These are phyloP conservation scores for Colletotrichum gloeosporioides DNA, from an alignment of 2,329 filamentous ascomycete genomes.

Conservation along the genomic window DNA sequence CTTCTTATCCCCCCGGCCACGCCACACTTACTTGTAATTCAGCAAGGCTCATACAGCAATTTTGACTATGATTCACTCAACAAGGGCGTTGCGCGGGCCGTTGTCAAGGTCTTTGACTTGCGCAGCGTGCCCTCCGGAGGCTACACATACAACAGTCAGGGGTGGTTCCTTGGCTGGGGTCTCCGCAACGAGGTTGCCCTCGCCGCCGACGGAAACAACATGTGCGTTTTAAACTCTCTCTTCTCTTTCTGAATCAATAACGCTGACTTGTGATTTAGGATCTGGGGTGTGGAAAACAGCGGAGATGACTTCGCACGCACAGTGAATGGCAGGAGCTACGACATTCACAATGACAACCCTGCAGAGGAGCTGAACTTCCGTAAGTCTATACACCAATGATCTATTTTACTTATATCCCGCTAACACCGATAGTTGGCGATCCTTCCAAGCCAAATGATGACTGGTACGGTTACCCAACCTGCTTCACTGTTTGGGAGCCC, in stretches of 20 bases:
- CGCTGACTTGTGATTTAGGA: constrained; percentile 17
- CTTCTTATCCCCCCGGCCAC: constrained; percentile 38
- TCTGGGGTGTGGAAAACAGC: constrained; percentile 58
- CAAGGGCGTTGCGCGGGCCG: constrained; percentile 38
- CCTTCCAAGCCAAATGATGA: constrained; percentile 30
- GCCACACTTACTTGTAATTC: constrained; percentile 42
- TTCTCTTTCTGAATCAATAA: not conserved
- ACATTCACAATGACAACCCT: constrained; percentile 66
- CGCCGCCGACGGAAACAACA: constrained; percentile 48
- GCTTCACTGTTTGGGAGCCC: constrained; percentile 61
- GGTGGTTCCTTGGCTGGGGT: constrained; percentile 44
- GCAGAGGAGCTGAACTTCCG: constrained; percentile 71
- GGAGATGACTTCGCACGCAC: constrained; percentile 58
- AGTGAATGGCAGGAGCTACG: constrained; percentile 46
- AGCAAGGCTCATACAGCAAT: constrained; percentile 43
- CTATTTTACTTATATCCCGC: not conserved
- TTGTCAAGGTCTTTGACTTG: constrained; percentile 49
- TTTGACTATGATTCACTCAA: constrained; percentile 39
- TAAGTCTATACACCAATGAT: constrained; percentile 16
- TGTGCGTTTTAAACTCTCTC: not conserved
- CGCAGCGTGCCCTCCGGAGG: constrained; percentile 37
- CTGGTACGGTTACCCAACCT: constrained; percentile 66
- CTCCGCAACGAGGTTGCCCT: constrained; percentile 69
- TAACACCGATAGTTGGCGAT: constrained; percentile 29
- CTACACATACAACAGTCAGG: constrained; percentile 43